Evolutionary conservation across 2,329 filamentous ascomycete genomes (phyloP), one percentile per base, ranked within the genome.

Genomic region (Fusarium redolens): DNA sequence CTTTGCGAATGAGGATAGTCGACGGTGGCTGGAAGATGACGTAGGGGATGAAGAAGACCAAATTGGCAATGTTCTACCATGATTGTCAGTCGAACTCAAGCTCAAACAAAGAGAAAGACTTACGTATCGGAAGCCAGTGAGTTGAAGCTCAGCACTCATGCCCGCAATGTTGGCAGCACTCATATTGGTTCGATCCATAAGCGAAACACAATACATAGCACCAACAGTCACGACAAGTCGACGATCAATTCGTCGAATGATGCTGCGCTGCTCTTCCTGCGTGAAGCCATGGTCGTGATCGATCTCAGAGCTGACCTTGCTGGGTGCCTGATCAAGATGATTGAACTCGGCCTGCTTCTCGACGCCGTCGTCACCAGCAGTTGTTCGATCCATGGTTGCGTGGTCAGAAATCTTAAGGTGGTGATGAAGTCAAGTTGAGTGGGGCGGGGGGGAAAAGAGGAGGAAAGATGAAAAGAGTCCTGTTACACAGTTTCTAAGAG

Each of bases 161-260:
- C 88, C 93, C 25, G 93, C 93, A 79, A 96, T 92, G 50, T 89
- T 89, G 44, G 92, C 93, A 28, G 89, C 85, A n/a, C 89, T 89
- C 79, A 95, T 82, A 80, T 96, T 96, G 4, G 92, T 94, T 37
- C 93, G 86, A 78, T 96, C 93, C 90, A 96, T 93, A 66, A 96
- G 83, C 72, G 89, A 92, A 75, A 93, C 86, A 79, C 92, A 93
- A 81, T 95, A 95, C 83, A 94, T 87, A 72, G 87, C 78, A 25
- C 91, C 91, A 8, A 90, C 88, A 3, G 87, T 90, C 7, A 87
- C 78, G 44, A 92, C 88, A 7, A 93, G 83, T 4, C 91, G 89
- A 35, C 85, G 83, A 81, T 97, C 94, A 74, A 96, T 85, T 17
- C 90, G 89, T 62, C 87, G 86, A 45, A 95, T 89, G 76, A 96